These are phyloP conservation scores for Pyrenochaeta sp. DNA, from an alignment of 2,329 filamentous ascomycete genomes.

Conservation along the genomic window DNA sequence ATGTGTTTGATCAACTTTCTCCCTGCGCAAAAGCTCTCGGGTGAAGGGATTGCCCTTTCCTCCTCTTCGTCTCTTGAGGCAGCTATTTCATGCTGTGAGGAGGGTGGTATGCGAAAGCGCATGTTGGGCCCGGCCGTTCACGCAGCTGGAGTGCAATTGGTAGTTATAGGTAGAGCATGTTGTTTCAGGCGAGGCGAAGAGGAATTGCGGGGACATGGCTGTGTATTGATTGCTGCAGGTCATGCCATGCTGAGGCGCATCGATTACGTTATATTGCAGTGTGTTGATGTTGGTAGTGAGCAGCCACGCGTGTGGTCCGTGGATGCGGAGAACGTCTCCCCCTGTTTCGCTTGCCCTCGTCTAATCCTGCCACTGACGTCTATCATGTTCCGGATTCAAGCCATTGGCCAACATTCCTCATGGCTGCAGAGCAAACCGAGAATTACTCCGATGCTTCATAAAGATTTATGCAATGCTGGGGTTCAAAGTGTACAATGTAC, in stretches of 20 bases:
- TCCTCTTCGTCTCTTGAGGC: not conserved
- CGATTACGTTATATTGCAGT: constrained; percentile 4
- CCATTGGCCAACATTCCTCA: no score
- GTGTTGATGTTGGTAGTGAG: not conserved
- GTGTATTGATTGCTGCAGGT: not conserved
- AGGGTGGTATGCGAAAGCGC: not conserved
- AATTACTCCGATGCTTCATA: no score
- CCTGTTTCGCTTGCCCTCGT: not conserved
- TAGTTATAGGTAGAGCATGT: not conserved
- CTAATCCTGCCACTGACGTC: not conserved
- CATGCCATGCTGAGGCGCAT: not conserved
- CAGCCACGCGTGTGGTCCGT: not conserved
- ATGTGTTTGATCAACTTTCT: not conserved
- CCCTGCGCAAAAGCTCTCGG: not conserved
- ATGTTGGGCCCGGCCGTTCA: not conserved
- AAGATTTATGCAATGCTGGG: no score
- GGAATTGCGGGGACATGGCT: not conserved
- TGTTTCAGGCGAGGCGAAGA: not conserved
- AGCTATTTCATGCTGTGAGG: not conserved
- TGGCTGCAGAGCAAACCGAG: no score
- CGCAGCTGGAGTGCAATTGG: not conserved
- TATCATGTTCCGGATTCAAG: no score
- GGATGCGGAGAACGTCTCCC: not conserved
- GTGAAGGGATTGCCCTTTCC: not conserved
- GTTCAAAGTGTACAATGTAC: no score